Evolutionary conservation across 2,329 filamentous ascomycete genomes (phyloP), one percentile per base, ranked within the genome.

Genomic region (Ramularia endophylla): DNA sequence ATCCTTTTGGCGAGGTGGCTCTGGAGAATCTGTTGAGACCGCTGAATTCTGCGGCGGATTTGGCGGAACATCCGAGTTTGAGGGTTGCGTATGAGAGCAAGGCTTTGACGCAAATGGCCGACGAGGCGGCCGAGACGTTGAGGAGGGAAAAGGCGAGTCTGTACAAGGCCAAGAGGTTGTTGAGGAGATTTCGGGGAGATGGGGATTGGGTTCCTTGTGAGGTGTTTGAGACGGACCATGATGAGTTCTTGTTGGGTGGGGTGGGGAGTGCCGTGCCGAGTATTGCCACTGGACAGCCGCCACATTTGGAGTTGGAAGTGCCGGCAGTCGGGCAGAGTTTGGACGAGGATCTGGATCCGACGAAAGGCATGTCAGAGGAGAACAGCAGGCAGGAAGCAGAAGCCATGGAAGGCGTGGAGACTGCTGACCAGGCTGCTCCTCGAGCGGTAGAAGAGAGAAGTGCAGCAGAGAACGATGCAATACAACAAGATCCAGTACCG

Each of bases 131-230:
- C 50, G 73, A 77, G 42, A 81, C 86, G 52, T 78, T 87, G 69
- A 79, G 85, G 43, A 83, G 83, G 57, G 87, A 92, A 59, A 84
- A 84, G 48, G 70, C 71, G 18, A 80, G 81, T 4, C 67, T 90
- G 8, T 86, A 82, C 77, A 80, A 78, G 54, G 80, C 87, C 34
- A 87, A 87, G 59, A 78, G 83, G 51, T 66, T 92, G 37, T 73
- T 87, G 51, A 84, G 82, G 22, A 77, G 78, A 49, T 72, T 92
- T 7, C 79, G 83, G 36, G 87, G 87, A 22, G 87, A 94, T 60
- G 77, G 81, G 48, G 79, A 77, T 11, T 83, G 77, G 72, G 72
- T 77, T 50, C 77, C 78, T 4, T 71, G 70, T 48, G 75, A 70
- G 25, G 55, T 63, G 27, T 66, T 78, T 15, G 72, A 78, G 46